These are phyloP conservation scores for Verticillium albo-atrum DNA, from an alignment of 2,329 filamentous ascomycete species.

Conservation along the genomic window DNA sequence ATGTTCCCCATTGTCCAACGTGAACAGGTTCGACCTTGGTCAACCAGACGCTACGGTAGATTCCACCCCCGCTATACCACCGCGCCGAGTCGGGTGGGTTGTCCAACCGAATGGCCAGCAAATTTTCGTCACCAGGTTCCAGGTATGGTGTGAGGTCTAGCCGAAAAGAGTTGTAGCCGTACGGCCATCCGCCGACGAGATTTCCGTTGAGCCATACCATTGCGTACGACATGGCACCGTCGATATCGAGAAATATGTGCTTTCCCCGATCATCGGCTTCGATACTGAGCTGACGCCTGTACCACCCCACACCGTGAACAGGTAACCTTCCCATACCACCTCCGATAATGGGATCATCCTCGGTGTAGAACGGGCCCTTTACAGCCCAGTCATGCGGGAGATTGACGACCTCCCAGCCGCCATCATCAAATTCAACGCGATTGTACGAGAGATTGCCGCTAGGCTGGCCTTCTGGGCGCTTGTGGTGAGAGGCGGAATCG, in stretches of 20 bases:
- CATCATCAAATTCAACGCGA: conserved; percentile 31
- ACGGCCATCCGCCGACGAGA: conserved; percentile 47
- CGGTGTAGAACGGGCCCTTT: conserved; percentile 36
- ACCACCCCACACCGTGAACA: conserved; percentile 49
- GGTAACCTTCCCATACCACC: conserved; percentile 40
- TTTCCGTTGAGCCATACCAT: conserved; percentile 48
- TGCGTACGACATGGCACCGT: conserved; percentile 47
- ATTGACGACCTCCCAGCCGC: conserved; percentile 32
- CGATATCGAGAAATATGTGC: conserved; percentile 40
- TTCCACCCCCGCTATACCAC: conserved; percentile 50
- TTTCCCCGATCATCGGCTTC: conserved; percentile 26
- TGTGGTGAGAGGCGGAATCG: conserved; percentile 19
- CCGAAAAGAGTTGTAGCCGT: conserved; percentile 45
- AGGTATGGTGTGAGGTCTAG: conserved; percentile 42
- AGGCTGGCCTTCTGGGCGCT: conserved; percentile 23
- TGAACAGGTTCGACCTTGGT: conserved; percentile 40
- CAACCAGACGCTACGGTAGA: conserved; percentile 52
- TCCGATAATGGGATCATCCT: conserved; percentile 23
- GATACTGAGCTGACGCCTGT: conserved; percentile 35
- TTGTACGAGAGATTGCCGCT: conserved; percentile 25
- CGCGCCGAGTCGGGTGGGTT: conserved; percentile 42
- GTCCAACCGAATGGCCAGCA: conserved; percentile 46
- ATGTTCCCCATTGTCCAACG: conserved; percentile 45
- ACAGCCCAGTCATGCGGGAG: conserved; percentile 48
- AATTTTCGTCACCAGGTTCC: conserved; percentile 28